Evolutionary conservation across 495 filamentous ascomycete genomes (phyloP).

Genomic region (Podospora sp.): DNA sequence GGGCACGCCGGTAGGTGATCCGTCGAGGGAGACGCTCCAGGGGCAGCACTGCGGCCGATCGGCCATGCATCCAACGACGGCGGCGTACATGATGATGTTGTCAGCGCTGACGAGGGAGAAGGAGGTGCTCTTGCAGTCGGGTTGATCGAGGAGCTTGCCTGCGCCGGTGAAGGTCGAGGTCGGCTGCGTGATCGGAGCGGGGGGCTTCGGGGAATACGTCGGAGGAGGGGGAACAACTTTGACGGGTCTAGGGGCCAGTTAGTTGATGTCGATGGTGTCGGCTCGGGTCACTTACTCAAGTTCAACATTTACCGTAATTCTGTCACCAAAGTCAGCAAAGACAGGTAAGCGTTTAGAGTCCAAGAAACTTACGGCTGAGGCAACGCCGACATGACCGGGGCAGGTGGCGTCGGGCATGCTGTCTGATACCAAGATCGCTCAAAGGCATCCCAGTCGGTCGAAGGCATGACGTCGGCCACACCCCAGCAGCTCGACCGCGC

Average conservation of each 20-base stretch:
- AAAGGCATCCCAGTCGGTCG: slow-evolving; percentile 26
- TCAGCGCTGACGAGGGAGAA: slow-evolving; percentile 30
- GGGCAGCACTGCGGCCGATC: slow-evolving; percentile 32
- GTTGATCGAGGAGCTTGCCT: slow-evolving; percentile 20
- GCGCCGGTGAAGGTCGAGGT: slow-evolving; percentile 19
- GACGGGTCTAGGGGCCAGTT: slow-evolving; percentile 17
- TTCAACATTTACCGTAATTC: slow-evolving; percentile 21
- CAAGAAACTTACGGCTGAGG: slow-evolving; percentile 25
- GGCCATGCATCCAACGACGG: slow-evolving; percentile 29
- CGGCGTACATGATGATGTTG: slow-evolving; percentile 28
- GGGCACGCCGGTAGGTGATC: neutral
- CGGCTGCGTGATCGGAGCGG: slow-evolving; percentile 8
- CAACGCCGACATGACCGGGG: slow-evolving; percentile 24
- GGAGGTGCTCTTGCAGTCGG: slow-evolving; percentile 22
- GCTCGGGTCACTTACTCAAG: slow-evolving; percentile 10
- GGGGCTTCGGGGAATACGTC: slow-evolving; percentile 8
- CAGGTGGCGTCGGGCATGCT: slow-evolving; percentile 24
- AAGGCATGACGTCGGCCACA: slow-evolving; percentile 11
- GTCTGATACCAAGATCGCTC: slow-evolving; percentile 28
- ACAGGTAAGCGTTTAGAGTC: neutral
- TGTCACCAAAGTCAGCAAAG: slow-evolving; percentile 5
- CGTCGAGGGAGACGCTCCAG: slow-evolving; percentile 22
- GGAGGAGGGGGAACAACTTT: slow-evolving; percentile 2
- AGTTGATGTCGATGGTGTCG: neutral
- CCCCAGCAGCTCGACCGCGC: slow-evolving; percentile 28